These are phyloP conservation scores for Cryptosporidium andersoni DNA, from an alignment of 169 alveolate species.

Conservation along the genomic window DNA sequence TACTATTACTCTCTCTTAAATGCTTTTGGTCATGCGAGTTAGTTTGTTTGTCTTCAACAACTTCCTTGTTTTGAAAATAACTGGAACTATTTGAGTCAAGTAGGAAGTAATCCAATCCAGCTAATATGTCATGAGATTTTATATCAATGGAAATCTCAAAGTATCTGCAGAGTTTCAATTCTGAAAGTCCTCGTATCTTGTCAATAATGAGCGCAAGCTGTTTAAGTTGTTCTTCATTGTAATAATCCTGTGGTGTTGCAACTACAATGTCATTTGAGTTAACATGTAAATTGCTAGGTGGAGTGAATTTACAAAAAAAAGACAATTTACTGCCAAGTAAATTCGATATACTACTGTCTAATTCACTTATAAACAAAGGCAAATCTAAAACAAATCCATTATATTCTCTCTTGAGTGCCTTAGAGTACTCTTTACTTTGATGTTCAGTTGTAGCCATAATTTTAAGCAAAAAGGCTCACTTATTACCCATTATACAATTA, in stretches of 20 bases:
- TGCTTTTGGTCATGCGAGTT: background rate
- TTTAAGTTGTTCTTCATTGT: constrained; percentile 26
- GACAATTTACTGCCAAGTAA: constrained; percentile 10
- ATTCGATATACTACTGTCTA: too few relatives aligned
- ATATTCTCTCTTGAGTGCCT: too few relatives aligned
- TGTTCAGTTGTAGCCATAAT: too few relatives aligned
- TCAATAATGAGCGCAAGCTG: constrained; percentile 38
- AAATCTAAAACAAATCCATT: too few relatives aligned
- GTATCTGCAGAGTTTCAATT: constrained; percentile 34
- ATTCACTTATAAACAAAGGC: too few relatives aligned
- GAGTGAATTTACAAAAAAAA: constrained; percentile 22
- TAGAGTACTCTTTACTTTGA: too few relatives aligned
- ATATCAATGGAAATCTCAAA: constrained; percentile 23
- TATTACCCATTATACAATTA: too few relatives aligned
- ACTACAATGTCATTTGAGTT: constrained; percentile 40
- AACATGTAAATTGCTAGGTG: constrained; percentile 16
- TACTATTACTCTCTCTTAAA: background rate
- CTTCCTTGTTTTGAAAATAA: constrained; percentile 20
- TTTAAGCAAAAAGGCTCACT: too few relatives aligned
- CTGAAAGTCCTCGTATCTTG: constrained; percentile 7
- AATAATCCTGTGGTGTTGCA: constrained; percentile 18
- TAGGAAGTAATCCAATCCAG: background rate
- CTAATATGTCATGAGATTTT: background rate
- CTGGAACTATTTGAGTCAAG: constrained; percentile 10
- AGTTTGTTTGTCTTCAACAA: background rate